phyloP scores from a whole-genome alignment of 2,329 filamentous ascomycete genomes.

The Sporothrix sp. region DNA sequence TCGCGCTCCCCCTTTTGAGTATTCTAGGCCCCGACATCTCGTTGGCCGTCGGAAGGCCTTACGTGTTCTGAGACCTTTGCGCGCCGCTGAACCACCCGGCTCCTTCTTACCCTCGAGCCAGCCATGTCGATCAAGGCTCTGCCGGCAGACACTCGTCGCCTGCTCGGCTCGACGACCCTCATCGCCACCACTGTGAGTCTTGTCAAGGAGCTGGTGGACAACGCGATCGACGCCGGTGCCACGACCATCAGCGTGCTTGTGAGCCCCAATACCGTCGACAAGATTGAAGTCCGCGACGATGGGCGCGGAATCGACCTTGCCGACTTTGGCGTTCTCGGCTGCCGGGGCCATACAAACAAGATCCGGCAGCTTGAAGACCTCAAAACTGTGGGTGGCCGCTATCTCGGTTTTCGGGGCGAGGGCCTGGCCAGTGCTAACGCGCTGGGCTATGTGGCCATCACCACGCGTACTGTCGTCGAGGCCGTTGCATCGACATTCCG shows the following conservation, averaged over 20 bases:
- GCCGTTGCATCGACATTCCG: slow-evolving; percentile 43
- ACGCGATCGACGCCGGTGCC: slow-evolving; percentile 62
- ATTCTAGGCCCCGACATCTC: too few species aligned
- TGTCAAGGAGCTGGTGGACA: slow-evolving; percentile 70
- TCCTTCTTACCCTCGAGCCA: neutral
- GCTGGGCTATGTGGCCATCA: slow-evolving; percentile 50
- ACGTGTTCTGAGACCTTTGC: neutral
- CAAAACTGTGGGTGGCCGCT: slow-evolving; percentile 42
- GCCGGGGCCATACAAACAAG: slow-evolving; percentile 65
- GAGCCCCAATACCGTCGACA: slow-evolving; percentile 56
- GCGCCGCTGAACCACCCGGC: neutral
- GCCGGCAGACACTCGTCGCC: slow-evolving; percentile 38
- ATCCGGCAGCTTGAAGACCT: slow-evolving; percentile 55
- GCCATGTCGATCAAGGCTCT: slow-evolving; percentile 43
- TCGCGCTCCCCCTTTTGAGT: neutral
- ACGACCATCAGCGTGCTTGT: slow-evolving; percentile 56
- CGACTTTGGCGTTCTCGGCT: slow-evolving; percentile 54
- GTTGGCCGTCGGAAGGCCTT: neutral
- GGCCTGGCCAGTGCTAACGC: slow-evolving; percentile 58
- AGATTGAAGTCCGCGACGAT: slow-evolving; percentile 62
- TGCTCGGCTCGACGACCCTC: slow-evolving; percentile 51
- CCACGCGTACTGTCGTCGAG: slow-evolving; percentile 54
- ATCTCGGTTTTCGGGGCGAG: slow-evolving; percentile 68
- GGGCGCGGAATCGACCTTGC: slow-evolving; percentile 57
- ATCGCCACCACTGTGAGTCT: slow-evolving; percentile 51